Base-by-base conservation (phyloP, 805 yeast genomes). In the Sugiyamaella valdiviana region DNA sequence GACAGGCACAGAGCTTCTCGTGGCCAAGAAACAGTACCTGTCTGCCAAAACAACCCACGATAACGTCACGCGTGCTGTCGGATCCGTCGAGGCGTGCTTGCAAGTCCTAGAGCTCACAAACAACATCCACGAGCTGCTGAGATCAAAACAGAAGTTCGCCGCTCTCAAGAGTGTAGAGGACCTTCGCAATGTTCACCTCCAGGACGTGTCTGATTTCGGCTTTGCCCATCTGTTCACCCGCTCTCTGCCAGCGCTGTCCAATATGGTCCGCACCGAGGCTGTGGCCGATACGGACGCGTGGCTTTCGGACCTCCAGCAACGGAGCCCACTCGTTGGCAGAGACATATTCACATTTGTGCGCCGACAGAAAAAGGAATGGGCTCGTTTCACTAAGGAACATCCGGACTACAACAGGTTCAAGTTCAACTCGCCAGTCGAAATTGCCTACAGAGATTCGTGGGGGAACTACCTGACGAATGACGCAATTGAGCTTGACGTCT, bases 101-200 rank as follows among this genome's bases (percentile, higher is more conserved):
- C 88, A 84, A 54, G 90, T 90, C 7, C 72, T 91, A 48, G 95
- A 90, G 60, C 76, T 85, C 56, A 85, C 95, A 14, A 90, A 89
- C 66, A 85, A 82, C 59, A 85, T 89, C 43, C 87, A 88, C 61
- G 90, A 85, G 36, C 70, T 90, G 60, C 83, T 88, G 52, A 77
- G 80, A 46, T 80, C 79, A 51, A 80, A 80, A 57, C 81, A 82
- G 57, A 86, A 85, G 57, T 90, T 87, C 63, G 85, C 85, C 51
- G 97, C 97, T 0, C 76, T 93, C 57, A 87, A 88, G 63, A 78
- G 84, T 56, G 69, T 89, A 45, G 90, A 88, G 51, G 88, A 82
- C 58, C 70, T 91, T 53, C 80, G 82, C 37, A 77, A 76, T 49
- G 72, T 83, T 38, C 86, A 83, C 56, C 68, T 83, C 41, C 84